Percentiles rank a stretch among this genome's conserved stretches.
phyloP scores from a whole-genome alignment of 176 grass and related monocot species.

The Pontederia paniculata region DNA sequence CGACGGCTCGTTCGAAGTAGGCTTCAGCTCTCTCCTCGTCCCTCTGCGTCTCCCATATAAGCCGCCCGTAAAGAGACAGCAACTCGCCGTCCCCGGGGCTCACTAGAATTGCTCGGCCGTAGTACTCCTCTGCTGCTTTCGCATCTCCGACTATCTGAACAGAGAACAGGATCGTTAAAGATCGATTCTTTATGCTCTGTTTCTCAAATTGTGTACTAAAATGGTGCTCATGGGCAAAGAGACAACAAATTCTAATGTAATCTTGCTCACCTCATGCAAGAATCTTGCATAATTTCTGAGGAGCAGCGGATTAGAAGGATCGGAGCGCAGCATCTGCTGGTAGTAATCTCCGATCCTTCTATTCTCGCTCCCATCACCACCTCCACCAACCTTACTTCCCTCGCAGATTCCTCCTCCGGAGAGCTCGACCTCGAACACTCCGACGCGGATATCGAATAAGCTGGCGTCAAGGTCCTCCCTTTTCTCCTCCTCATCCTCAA shows the following conservation, averaged over 20 bases:
- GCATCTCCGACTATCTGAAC: slow-evolving; percentile 50
- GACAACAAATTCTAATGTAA: background rate
- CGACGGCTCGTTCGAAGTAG: slow-evolving; percentile 63
- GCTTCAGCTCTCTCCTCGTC: slow-evolving; percentile 44
- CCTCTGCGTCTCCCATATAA: slow-evolving; percentile 56
- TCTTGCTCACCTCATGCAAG: slow-evolving; percentile 48
- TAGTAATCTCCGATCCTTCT: slow-evolving; percentile 54
- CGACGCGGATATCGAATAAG: background rate
- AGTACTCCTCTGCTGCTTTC: slow-evolving; percentile 56
- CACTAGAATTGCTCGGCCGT: slow-evolving; percentile 54
- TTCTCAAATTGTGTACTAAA: background rate
- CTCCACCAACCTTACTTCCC: slow-evolving; percentile 2
- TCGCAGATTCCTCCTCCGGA: slow-evolving; percentile 33
- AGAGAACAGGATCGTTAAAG: background rate
- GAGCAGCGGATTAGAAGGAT: slow-evolving; percentile 62
- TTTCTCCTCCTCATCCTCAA: background rate
- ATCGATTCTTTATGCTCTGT: background rate
- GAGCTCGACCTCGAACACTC: slow-evolving; percentile 1
- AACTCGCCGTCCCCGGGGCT: slow-evolving; percentile 58
- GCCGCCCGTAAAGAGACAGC: slow-evolving; percentile 62
- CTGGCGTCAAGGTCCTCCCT: background rate
- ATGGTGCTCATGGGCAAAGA: too few relatives aligned
- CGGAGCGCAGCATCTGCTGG: slow-evolving; percentile 40
- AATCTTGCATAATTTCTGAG: slow-evolving; percentile 79
- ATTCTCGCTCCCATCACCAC: slow-evolving; percentile 24